Evolutionary conservation across 2,329 filamentous ascomycete species (phyloP).

Genomic region (Fusarium sp.): DNA sequence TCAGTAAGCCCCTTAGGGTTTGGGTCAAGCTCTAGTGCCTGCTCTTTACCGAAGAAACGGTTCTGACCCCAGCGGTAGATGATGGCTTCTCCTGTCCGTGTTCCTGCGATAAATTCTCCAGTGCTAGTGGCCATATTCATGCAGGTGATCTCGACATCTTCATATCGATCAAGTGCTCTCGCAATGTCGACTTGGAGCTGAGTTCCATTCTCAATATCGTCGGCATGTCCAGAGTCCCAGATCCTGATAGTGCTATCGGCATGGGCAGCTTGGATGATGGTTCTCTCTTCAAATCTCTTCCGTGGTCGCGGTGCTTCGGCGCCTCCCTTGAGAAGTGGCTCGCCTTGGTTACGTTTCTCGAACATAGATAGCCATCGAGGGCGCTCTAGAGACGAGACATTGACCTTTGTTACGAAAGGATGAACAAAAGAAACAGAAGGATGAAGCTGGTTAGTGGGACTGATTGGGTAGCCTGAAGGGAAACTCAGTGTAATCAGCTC

Average conservation of each 20-base stretch:
- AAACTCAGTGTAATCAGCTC: conserved; percentile 92
- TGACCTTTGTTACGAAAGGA: conserved; percentile 82
- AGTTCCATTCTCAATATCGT: conserved; percentile 89
- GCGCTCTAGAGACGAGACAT: conserved; percentile 79
- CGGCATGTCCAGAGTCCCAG: conserved; percentile 92
- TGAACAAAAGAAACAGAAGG: conserved; percentile 89
- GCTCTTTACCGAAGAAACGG: conserved; percentile 73
- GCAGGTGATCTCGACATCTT: conserved; percentile 79
- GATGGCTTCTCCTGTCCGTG: conserved; percentile 83
- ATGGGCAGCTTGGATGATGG: conserved; percentile 87
- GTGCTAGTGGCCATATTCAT: conserved; percentile 84
- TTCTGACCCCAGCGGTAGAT: conserved; percentile 92
- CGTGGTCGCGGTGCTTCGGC: conserved; percentile 75
- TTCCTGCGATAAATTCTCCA: conserved; percentile 86
- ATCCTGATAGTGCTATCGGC: conserved; percentile 91
- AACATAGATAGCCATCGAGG: conserved; percentile 89
- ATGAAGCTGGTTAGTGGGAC: conserved; percentile 91
- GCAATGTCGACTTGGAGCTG: conserved; percentile 89
- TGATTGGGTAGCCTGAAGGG: conserved; percentile 89
- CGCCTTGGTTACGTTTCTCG: conserved; percentile 84
- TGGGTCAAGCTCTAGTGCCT: conserved; percentile 60
- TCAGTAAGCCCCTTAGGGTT: conserved; percentile 78
- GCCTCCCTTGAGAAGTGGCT: conserved; percentile 81
- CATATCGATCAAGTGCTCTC: conserved; percentile 81
- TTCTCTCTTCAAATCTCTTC: conserved; percentile 83